Conservation (phyloP, 805 yeast genomes). For the Brettanomyces naardenensis region DNA sequence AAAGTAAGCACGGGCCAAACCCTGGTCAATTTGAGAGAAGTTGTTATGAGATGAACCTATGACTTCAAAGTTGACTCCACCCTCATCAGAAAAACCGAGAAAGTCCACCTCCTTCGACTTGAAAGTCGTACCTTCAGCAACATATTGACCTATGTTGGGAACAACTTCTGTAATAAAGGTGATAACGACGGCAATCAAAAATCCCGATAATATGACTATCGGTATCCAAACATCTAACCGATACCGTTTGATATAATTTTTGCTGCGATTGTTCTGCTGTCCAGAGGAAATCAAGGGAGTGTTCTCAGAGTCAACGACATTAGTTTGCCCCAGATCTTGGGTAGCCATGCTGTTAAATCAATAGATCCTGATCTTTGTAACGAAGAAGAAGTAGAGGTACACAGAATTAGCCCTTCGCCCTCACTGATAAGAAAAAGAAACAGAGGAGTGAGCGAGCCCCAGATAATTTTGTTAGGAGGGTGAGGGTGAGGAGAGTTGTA, state of each 20-base stretch:
- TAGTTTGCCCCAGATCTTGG: no score
- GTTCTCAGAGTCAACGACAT: no score
- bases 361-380: no score
- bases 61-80: constrained; percentile 26
- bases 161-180: constrained; percentile 12
- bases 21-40: constrained; percentile 24
- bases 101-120: constrained; percentile 25
- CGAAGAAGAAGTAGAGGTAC: no score
- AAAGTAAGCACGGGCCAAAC: constrained; percentile 20
- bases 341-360: no score
- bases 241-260: constrained; percentile 2
- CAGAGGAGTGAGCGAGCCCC: no score
- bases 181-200: constrained; percentile 7
- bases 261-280: background rate
- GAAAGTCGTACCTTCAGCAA: constrained; percentile 25
- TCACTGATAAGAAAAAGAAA: no score
- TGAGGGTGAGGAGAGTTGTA: no score
- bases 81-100: constrained; percentile 24
- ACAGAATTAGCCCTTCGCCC: no score
- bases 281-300: background rate
- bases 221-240: constrained; percentile 21
- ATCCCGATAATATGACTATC: constrained; percentile 10
- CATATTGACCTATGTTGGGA: constrained; percentile 24
- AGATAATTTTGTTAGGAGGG: no score
- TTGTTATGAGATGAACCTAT: constrained; percentile 25